Evolutionary conservation across 495 filamentous ascomycete genomes (phyloP).

Genomic region (Parmelia sp.): DNA sequence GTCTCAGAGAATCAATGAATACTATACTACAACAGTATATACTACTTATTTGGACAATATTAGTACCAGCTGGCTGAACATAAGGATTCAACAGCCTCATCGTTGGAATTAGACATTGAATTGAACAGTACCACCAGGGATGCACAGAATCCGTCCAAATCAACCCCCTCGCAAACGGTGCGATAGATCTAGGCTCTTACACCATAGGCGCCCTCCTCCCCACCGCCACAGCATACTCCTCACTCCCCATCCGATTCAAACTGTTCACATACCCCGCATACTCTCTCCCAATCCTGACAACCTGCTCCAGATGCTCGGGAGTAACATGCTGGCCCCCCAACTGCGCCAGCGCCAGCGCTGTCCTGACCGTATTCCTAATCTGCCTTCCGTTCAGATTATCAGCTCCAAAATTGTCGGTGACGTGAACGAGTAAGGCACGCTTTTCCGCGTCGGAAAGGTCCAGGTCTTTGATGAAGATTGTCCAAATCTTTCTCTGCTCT

Average conservation of each 20-base stretch:
- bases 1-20: too few relatives aligned
- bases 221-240: conserved; percentile 20
- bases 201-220: conserved; percentile 11
- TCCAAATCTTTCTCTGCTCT: conserved; percentile 22
- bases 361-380: conserved; percentile 23
- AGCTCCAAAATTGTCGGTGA: conserved; percentile 12
- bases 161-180: too few relatives aligned
- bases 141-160: too few relatives aligned
- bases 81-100: too few relatives aligned
- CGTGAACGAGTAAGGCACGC: conserved; percentile 14
- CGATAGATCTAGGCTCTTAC: background rate
- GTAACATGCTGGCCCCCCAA: conserved; percentile 10
- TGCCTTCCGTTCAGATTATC: conserved; percentile 24
- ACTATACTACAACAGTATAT: too few relatives aligned
- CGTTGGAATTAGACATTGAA: too few relatives aligned
- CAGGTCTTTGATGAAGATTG: conserved; percentile 23
- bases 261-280: conserved; percentile 16
- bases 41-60: too few relatives aligned
- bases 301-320: conserved; percentile 20
- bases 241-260: conserved; percentile 15
- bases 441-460: conserved; percentile 13
- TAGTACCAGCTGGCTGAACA: too few relatives aligned
- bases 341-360: conserved; percentile 21
- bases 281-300: conserved; percentile 20
- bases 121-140: too few relatives aligned